Percentiles rank a stretch among this genome's conserved stretches.
Evolutionary conservation across 2,329 filamentous ascomycete species (phyloP).

Genomic region (Aspergillus sp.): DNA sequence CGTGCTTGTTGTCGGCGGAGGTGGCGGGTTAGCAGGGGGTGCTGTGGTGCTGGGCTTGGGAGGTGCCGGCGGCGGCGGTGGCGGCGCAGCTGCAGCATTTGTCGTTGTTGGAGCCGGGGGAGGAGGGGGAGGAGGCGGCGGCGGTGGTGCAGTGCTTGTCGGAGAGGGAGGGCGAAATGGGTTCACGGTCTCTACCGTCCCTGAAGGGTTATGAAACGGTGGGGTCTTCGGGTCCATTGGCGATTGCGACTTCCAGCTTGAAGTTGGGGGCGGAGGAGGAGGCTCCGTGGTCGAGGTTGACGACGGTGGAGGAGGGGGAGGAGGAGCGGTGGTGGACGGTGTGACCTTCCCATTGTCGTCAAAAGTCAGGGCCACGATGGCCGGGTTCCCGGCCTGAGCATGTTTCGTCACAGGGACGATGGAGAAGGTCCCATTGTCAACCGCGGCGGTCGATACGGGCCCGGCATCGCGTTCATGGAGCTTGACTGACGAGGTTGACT

Average conservation of each 20-base stretch:
- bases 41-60: background rate
- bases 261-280: background rate
- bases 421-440: background rate
- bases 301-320: background rate
- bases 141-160: background rate
- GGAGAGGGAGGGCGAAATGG: background rate
- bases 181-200: no score
- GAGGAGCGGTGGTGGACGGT: background rate
- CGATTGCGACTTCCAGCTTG: no score
- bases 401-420: no score
- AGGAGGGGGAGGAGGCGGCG: background rate
- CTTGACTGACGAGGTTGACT: background rate
- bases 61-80: background rate
- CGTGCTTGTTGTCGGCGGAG: background rate
- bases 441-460: background rate
- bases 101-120: background rate
- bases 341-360: background rate
- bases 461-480: background rate
- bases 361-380: background rate
- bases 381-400: background rate
- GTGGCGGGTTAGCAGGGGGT: background rate
- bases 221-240: no score
- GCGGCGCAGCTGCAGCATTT: background rate
- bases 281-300: background rate
- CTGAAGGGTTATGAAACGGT: no score